These are phyloP conservation scores for Lepidium africanum DNA, from an alignment of 345 rosid genomes.

Conservation along the genomic window DNA sequence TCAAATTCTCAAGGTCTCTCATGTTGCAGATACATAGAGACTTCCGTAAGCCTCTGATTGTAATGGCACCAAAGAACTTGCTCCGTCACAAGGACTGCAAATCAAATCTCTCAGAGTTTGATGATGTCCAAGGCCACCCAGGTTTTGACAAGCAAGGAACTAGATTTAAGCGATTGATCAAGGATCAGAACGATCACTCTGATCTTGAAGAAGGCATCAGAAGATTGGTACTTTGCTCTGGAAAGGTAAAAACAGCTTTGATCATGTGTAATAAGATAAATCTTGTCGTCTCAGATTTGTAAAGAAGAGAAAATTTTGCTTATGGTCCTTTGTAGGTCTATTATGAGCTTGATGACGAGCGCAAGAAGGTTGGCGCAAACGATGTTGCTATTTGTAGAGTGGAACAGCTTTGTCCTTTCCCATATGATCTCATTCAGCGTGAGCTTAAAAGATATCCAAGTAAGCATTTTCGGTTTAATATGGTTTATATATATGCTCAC, in stretches of 20 bases:
- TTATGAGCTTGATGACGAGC: conserved; percentile 68
- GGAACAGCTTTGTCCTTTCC: conserved; percentile 79
- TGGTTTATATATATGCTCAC: background rate
- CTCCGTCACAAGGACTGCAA: conserved; percentile 90
- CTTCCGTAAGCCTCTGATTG: conserved; percentile 84
- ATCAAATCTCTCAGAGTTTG: conserved; percentile 91
- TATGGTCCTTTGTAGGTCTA: conserved; percentile 33
- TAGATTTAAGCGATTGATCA: conserved; percentile 82
- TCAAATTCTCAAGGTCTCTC: background rate
- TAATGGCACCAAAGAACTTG: conserved; percentile 85
- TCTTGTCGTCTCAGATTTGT: background rate
- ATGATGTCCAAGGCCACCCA: conserved; percentile 90
- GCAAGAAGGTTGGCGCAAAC: conserved; percentile 37
- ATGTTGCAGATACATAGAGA: conserved; percentile 66
- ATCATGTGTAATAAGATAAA: background rate
- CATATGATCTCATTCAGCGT: conserved; percentile 69
- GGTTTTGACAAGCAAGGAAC: conserved; percentile 98
- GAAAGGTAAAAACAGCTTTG: conserved; percentile 46
- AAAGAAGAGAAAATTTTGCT: background rate
- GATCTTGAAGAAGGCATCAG: conserved; percentile 79
- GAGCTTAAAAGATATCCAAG: conserved; percentile 79
- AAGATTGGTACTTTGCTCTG: conserved; percentile 87
- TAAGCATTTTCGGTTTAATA: conserved; percentile 13
- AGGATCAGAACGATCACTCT: conserved; percentile 79
- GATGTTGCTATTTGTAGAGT: conserved; percentile 80